Percentiles rank a stretch among this genome's conserved stretches.
These are phyloP conservation scores for Ophiostoma sp. DNA, from an alignment of 2,329 filamentous ascomycete species.

Conservation along the genomic window DNA sequence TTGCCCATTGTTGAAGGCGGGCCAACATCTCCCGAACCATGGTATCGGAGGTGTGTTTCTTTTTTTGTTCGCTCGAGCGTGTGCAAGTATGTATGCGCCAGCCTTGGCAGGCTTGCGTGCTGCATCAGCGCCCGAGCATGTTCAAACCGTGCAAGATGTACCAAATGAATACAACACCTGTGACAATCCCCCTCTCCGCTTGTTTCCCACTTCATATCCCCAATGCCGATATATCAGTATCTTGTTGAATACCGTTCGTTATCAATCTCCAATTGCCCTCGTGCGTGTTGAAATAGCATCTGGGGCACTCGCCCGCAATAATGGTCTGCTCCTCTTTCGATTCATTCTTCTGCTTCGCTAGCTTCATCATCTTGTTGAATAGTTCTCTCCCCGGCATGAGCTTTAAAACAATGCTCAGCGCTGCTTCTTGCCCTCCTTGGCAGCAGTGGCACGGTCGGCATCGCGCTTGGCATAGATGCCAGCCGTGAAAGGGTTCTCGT, in stretches of 20 bases:
- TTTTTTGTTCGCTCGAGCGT: conserved; percentile 5
- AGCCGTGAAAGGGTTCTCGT: conserved; percentile 90
- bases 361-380: conserved; percentile 21
- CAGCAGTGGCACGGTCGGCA: conserved; percentile 44
- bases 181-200: background rate
- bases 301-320: conserved; percentile 16
- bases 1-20: conserved; percentile 19
- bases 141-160: background rate
- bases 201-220: background rate
- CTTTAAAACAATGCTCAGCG: conserved; percentile 36
- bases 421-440: conserved; percentile 45
- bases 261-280: conserved; percentile 2
- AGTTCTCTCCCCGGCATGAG: background rate
- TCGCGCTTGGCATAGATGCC: conserved; percentile 89
- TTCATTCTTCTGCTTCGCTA: background rate
- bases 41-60: background rate
- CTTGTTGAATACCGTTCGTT: background rate
- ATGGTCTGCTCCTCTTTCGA: background rate
- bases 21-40: background rate
- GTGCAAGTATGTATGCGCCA: background rate
- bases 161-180: conserved; percentile 3
- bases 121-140: background rate
- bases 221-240: background rate
- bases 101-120: background rate
- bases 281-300: conserved; percentile 25